These are phyloP conservation scores for Mortierella antarctica DNA, from an alignment of 192 early-diverging fungal species.

Conservation along the genomic window DNA sequence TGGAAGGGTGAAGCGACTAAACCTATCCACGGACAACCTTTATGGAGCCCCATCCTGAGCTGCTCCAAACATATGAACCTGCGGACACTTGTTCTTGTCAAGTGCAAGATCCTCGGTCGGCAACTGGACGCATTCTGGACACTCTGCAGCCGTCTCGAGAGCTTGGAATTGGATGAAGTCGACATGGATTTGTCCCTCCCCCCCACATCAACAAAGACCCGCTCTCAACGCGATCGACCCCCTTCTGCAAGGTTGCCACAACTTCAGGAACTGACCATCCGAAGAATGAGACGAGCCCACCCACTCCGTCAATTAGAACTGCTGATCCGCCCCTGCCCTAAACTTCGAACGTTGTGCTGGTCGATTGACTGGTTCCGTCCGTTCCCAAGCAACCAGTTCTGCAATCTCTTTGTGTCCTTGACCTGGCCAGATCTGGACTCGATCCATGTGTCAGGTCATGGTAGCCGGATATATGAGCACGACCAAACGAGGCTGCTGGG, in stretches of 20 bases:
- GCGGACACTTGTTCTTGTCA: conserved; percentile 2
- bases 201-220: neutral
- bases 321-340: neutral
- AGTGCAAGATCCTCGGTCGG: neutral
- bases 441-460: conserved; percentile 2
- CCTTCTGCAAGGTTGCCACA: neutral
- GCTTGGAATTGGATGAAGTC: neutral
- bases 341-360: neutral
- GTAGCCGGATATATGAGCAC: neutral
- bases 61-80: conserved; percentile 2
- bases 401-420: neutral
- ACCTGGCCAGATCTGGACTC: conserved; percentile 14
- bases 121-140: conserved; percentile 14
- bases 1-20: neutral
- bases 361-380: too few relatives aligned
- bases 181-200: conserved; percentile 1
- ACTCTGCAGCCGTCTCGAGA: conserved; percentile 4
- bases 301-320: neutral
- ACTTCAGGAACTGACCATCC: neutral
- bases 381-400: neutral
- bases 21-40: neutral
- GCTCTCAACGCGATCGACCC: neutral
- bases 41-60: conserved; percentile 6
- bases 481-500: neutral
- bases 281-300: neutral